Conservation (phyloP, 2,329 filamentous ascomycete genomes). For the Talaromyces sp. region DNA sequence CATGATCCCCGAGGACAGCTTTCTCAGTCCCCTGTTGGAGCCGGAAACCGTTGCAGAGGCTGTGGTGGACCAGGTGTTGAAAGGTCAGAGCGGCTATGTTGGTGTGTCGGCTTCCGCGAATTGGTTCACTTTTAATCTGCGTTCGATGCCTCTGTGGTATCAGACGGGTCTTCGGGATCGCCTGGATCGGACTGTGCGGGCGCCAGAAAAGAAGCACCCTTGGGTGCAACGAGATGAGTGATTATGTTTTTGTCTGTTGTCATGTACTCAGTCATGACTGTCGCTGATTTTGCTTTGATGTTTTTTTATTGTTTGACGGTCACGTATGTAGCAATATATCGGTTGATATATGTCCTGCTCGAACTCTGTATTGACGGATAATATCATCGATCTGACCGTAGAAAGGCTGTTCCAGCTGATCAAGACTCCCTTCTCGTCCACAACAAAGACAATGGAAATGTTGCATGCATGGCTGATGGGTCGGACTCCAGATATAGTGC, state of each 20-base stretch:
- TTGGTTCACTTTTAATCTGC: slow-evolving; percentile 38
- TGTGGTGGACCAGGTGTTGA: slow-evolving; percentile 57
- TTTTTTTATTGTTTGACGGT: not conserved
- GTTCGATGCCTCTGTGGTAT: slow-evolving; percentile 60
- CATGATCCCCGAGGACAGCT: slow-evolving; percentile 48
- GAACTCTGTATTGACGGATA: not conserved
- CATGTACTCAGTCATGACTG: not conserved
- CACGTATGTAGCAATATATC: not conserved
- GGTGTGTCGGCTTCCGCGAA: slow-evolving; percentile 48
- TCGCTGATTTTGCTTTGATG: not conserved
- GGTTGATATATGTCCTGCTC: not conserved
- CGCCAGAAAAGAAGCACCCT: slow-evolving; percentile 16
- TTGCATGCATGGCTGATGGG: slow-evolving; percentile 8
- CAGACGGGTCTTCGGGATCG: slow-evolving; percentile 48
- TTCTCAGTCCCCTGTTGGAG: slow-evolving; percentile 51
- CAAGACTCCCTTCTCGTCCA: slow-evolving; percentile 2
- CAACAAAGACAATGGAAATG: slow-evolving; percentile 5
- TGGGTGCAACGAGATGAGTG: slow-evolving; percentile 11
- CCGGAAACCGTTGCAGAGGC: slow-evolving; percentile 61
- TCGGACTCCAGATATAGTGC: slow-evolving; percentile 11
- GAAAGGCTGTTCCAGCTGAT: not conserved
- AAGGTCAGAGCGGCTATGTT: slow-evolving; percentile 54
- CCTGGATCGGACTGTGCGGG: slow-evolving; percentile 21
- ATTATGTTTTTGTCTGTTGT: not conserved
- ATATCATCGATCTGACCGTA: slow-evolving; percentile 11